Conservation (phyloP, 2,329 filamentous ascomycete genomes). For the Tolypocladium pustulatum region DNA sequence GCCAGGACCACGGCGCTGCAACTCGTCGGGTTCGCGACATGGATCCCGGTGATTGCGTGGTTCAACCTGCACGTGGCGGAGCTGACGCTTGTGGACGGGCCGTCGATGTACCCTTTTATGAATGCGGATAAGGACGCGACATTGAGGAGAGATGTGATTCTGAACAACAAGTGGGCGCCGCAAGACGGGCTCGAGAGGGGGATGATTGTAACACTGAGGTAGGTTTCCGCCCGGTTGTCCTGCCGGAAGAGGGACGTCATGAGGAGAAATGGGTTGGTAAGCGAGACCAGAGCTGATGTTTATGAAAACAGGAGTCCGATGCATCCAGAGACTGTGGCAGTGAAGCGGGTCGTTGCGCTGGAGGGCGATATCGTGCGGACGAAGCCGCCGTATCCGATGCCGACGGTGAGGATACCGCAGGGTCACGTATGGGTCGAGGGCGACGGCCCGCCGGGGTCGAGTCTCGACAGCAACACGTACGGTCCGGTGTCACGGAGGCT, state of each 20-base stretch:
- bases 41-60: slow-evolving; percentile 51
- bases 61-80: slow-evolving; percentile 53
- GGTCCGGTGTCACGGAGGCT: slow-evolving; percentile 71
- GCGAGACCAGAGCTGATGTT: neutral
- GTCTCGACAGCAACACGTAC: slow-evolving; percentile 79
- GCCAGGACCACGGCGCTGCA: slow-evolving; percentile 28
- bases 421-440: slow-evolving; percentile 95
- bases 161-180: slow-evolving; percentile 49
- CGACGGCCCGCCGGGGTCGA: slow-evolving; percentile 62
- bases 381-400: slow-evolving; percentile 45
- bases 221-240: slow-evolving; percentile 9
- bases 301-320: slow-evolving; percentile 50
- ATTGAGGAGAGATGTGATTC: slow-evolving; percentile 41
- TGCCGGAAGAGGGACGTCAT: neutral
- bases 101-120: slow-evolving; percentile 69
- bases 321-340: slow-evolving; percentile 55
- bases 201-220: slow-evolving; percentile 66
- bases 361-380: slow-evolving; percentile 69
- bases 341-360: slow-evolving; percentile 77
- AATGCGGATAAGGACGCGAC: slow-evolving; percentile 55
- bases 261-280: neutral
- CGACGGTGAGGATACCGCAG: slow-evolving; percentile 55
- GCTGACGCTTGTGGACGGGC: slow-evolving; percentile 44
- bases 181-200: slow-evolving; percentile 52
- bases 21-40: slow-evolving; percentile 44